Percentiles rank a stretch among this genome's conserved stretches.
Evolutionary conservation across 345 rosid genomes (phyloP).

Genomic region (Populus euphratica): DNA sequence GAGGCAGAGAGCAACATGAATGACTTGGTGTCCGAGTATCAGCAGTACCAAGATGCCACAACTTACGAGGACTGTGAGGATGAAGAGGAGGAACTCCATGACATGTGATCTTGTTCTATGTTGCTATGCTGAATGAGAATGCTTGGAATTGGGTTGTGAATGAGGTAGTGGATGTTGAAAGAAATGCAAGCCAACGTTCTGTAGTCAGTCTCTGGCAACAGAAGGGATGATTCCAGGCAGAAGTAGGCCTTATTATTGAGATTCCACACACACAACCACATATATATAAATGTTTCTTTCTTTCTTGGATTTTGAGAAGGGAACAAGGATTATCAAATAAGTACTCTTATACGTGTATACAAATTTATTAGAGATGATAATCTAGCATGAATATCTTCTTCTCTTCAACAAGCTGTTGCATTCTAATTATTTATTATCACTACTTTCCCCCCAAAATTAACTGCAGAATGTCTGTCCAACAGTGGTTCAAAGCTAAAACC

Average conservation of each 20-base stretch:
- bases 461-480: background rate
- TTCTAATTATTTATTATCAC: background rate
- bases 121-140: background rate
- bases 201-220: background rate
- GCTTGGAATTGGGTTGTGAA: background rate
- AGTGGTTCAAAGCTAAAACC: background rate
- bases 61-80: conserved; percentile 41
- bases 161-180: background rate
- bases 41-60: conserved; percentile 54
- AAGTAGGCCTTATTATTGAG: background rate
- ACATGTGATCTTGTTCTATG: background rate
- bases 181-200: background rate
- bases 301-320: background rate
- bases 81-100: conserved; percentile 29
- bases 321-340: background rate
- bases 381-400: background rate
- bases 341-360: background rate
- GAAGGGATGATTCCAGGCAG: background rate
- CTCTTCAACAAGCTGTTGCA: background rate
- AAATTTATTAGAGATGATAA: background rate
- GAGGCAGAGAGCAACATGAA: conserved; percentile 62
- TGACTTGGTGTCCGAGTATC: conserved; percentile 51
- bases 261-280: background rate
- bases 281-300: background rate
- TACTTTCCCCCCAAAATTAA: background rate